Conservation (phyloP, 108 stramenopile species). For the Nitzschia palea region DNA sequence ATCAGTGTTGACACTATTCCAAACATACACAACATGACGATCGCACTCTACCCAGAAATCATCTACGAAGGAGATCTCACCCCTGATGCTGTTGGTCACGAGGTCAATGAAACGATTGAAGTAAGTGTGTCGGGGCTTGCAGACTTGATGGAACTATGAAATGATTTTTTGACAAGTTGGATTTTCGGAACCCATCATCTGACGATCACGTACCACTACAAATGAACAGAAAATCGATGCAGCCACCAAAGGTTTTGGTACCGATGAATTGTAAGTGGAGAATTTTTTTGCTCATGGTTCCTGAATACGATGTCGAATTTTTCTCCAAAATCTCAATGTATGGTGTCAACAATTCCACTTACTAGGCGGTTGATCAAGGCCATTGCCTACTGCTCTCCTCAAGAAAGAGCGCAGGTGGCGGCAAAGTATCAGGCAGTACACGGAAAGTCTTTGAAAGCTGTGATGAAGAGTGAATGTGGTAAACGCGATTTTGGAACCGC, state of each 20-base stretch:
- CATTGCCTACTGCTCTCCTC: constrained; percentile 29
- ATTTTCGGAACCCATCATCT: no score
- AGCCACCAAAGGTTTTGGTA: constrained; percentile 36
- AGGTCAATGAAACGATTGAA: constrained; percentile 36
- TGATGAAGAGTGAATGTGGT: constrained; percentile 57
- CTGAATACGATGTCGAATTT: not conserved
- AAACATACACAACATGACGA: constrained; percentile 29
- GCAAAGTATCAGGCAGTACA: constrained; percentile 47
- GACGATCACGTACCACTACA: no score
- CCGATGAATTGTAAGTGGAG: constrained; percentile 19
- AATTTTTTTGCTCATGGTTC: not conserved
- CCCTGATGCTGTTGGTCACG: constrained; percentile 39
- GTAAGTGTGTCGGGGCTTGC: not conserved
- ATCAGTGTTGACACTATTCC: not conserved
- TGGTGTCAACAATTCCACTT: not conserved
- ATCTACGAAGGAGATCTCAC: constrained; percentile 40
- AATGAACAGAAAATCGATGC: constrained; percentile 27
- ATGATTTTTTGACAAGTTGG: no score
- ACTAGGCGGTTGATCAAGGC: constrained; percentile 33
- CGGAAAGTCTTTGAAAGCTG: constrained; percentile 44
- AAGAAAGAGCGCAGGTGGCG: constrained; percentile 47
- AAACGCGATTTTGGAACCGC: constrained; percentile 57
- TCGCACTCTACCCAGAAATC: constrained; percentile 42
- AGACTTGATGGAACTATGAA: not conserved
- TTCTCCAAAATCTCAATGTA: no score